These are phyloP conservation scores for Leishmania amazonensis DNA, from an alignment of 208 protist species.

Conservation along the genomic window DNA sequence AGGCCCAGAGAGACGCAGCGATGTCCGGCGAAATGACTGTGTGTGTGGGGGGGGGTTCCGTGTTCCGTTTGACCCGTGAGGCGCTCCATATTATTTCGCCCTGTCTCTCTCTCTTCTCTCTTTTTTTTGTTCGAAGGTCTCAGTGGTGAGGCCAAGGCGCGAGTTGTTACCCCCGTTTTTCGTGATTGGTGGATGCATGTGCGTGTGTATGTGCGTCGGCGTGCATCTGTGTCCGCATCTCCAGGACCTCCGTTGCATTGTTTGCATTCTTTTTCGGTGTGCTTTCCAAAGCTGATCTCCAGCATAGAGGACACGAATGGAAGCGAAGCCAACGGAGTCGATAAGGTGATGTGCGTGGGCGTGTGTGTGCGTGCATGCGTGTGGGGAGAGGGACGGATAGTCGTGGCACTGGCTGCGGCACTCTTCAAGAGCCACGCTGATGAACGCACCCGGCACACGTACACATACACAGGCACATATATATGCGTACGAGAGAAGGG, in stretches of 20 bases:
- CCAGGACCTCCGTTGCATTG: neutral
- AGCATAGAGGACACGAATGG: neutral
- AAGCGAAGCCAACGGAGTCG: neutral
- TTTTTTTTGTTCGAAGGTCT: neutral
- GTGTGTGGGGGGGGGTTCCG: neutral
- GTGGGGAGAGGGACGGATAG: neutral
- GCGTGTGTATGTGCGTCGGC: neutral
- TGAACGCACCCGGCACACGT: neutral
- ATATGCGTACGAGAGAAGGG: neutral
- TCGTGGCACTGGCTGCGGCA: neutral
- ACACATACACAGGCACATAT: neutral
- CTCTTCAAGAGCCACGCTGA: neutral
- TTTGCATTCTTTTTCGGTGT: neutral
- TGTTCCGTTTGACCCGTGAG: too few species aligned
- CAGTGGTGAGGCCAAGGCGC: too few species aligned
- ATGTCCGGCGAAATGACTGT: neutral
- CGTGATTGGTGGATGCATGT: neutral
- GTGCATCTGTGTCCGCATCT: neutral
- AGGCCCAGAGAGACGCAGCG: neutral
- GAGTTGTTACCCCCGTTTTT: neutral
- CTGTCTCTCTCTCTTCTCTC: neutral
- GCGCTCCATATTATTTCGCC: neutral
- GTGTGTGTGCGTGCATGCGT: neutral
- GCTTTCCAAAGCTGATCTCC: neutral
- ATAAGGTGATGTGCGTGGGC: neutral